Percentiles rank a stretch among this genome's conserved stretches.
Evolutionary conservation across 257 asterid species (phyloP).

Genomic region (Verbascum thapsus): DNA sequence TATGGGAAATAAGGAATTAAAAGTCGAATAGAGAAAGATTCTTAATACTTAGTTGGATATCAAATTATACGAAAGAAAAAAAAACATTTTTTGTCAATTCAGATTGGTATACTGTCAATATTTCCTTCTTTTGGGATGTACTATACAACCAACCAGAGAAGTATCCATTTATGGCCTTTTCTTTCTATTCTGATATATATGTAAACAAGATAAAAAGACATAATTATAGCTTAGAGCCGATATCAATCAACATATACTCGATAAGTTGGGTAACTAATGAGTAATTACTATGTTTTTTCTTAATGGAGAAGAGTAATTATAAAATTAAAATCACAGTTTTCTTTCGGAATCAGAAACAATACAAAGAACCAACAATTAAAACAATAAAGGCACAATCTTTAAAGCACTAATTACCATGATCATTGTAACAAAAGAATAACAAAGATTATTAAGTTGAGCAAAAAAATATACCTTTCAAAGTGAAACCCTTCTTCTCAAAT

Average conservation of each 20-base stretch:
- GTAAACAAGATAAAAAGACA: neutral
- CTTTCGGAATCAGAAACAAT: too few species aligned
- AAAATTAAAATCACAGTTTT: too few species aligned
- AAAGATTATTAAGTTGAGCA: neutral
- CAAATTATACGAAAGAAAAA: too few species aligned
- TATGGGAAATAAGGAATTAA: neutral
- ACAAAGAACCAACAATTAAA: too few species aligned
- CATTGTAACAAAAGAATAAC: neutral
- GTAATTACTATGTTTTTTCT: too few species aligned
- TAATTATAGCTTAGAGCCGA: conserved; percentile 9
- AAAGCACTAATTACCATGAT: conserved; percentile 13
- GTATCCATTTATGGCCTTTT: too few species aligned
- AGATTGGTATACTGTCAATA: neutral
- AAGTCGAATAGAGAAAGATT: too few species aligned
- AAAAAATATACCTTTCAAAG: conserved; percentile 48
- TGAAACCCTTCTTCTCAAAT: conserved; percentile 69
- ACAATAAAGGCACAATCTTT: neutral
- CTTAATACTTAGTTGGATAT: too few species aligned
- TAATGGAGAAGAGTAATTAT: too few species aligned
- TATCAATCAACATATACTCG: neutral
- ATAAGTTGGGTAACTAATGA: conserved; percentile 16
- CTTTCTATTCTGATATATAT: neutral
- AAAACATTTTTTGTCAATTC: too few species aligned
- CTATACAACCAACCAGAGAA: neutral
- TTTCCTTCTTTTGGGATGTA: neutral